Percentiles rank a stretch among this genome's conserved stretches.
Evolutionary conservation across 371 early-diverging fungal genomes (phyloP).

Genomic region (Lichtheimia corymbifera): DNA sequence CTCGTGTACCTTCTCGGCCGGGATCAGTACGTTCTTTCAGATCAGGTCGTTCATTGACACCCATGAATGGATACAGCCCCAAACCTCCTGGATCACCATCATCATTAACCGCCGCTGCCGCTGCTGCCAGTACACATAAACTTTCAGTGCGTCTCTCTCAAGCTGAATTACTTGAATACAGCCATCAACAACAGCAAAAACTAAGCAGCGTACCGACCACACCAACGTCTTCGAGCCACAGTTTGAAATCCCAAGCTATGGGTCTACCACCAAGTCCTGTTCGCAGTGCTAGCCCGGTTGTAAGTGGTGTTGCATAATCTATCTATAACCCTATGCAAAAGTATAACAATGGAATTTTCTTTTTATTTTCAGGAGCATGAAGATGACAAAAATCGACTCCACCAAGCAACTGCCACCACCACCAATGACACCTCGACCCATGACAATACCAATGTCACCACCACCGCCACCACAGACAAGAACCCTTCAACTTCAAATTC

Average conservation of each 20-base stretch:
- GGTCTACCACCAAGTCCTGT: conserved; percentile 24
- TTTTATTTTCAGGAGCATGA: too few relatives aligned
- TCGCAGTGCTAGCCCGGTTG: conserved; percentile 27
- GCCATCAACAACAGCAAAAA: conserved; percentile 30
- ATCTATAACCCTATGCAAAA: too few relatives aligned
- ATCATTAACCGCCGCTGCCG: conserved; percentile 2
- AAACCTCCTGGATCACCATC: conserved; percentile 22
- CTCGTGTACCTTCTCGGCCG: conserved; percentile 49
- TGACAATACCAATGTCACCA: too few relatives aligned
- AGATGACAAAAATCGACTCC: too few relatives aligned
- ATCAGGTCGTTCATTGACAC: conserved; percentile 28
- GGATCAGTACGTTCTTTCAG: conserved; percentile 45
- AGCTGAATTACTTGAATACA: conserved; percentile 45
- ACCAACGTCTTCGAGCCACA: conserved; percentile 25
- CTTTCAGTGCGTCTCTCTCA: conserved; percentile 35
- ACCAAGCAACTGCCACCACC: too few relatives aligned
- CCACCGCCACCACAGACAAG: too few relatives aligned
- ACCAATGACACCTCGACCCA: too few relatives aligned
- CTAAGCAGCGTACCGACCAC: conserved; percentile 25
- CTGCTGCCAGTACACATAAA: conserved; percentile 12
- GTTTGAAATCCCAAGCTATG: conserved; percentile 23
- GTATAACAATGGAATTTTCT: too few relatives aligned
- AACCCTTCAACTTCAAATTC: too few relatives aligned
- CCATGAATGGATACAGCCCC: neutral
- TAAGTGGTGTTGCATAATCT: neutral